Percentiles rank a stretch among this genome's conserved stretches.
Conservation (phyloP, 2,329 filamentous ascomycete genomes). For the Ilyonectria sp. region DNA sequence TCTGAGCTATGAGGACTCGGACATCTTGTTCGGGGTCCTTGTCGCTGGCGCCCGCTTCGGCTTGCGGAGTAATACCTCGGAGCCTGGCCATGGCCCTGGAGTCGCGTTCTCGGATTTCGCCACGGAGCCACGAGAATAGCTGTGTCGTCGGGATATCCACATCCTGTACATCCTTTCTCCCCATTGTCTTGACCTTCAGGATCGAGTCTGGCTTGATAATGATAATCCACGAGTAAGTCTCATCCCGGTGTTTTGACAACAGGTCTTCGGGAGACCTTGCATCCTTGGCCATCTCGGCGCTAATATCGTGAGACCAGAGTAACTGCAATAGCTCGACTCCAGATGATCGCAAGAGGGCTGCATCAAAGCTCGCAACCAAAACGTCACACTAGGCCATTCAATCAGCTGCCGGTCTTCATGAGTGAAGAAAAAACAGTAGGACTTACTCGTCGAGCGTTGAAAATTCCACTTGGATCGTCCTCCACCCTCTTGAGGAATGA, state of each 20-base stretch:
- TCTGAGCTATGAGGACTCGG: constrained; percentile 85
- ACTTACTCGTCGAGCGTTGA: constrained; percentile 75
- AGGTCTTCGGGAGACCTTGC: constrained; percentile 85
- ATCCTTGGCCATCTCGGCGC: constrained; percentile 88
- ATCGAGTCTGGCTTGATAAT: constrained; percentile 85
- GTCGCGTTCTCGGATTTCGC: constrained; percentile 86
- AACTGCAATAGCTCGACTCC: constrained; percentile 84
- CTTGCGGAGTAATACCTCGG: constrained; percentile 49
- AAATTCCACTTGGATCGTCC: constrained; percentile 71
- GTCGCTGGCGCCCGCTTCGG: constrained; percentile 51
- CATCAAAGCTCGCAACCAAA: constrained; percentile 89
- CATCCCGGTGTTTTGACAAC: constrained; percentile 81
- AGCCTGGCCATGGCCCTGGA: constrained; percentile 68
- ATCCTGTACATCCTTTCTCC: constrained; percentile 81
- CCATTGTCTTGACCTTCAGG: constrained; percentile 85
- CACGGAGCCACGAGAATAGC: constrained; percentile 84
- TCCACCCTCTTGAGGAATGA: constrained; percentile 79
- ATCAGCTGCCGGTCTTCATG: constrained; percentile 5
- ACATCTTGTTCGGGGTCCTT: constrained; percentile 77
- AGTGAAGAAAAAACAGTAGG: neutral
- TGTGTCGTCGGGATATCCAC: constrained; percentile 82
- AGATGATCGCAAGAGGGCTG: constrained; percentile 79
- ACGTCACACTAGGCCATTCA: constrained; percentile 78
- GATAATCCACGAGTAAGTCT: constrained; percentile 88
- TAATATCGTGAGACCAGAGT: constrained; percentile 88